Evolutionary conservation across 202 grass and related monocot genomes (phyloP).

Genomic region (Elaeis oleifera): DNA sequence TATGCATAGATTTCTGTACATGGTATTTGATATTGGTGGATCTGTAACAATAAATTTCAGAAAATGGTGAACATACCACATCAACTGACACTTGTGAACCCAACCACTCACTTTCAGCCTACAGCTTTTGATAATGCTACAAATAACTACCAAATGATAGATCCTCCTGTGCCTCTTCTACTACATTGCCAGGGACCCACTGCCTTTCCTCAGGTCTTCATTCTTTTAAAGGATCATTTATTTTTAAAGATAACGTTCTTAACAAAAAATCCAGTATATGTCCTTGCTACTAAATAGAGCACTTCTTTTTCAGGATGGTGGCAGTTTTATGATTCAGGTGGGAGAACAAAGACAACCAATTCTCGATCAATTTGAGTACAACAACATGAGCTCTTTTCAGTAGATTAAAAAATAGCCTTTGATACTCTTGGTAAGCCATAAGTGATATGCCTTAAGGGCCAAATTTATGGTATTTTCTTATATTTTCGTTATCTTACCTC

Average conservation of each 20-base stretch:
- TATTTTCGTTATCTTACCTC: too few relatives aligned
- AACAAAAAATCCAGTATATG: background rate
- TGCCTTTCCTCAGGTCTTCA: conserved; percentile 8
- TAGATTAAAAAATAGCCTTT: background rate
- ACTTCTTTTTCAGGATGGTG: conserved; percentile 15
- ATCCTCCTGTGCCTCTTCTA: background rate
- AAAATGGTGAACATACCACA: background rate
- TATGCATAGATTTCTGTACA: background rate
- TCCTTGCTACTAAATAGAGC: background rate
- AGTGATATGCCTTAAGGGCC: too few relatives aligned
- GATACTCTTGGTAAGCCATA: too few relatives aligned
- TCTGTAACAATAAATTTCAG: conserved; percentile 4
- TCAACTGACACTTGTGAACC: background rate
- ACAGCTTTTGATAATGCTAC: conserved; percentile 10
- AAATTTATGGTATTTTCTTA: too few relatives aligned
- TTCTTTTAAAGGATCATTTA: background rate
- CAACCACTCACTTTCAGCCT: background rate
- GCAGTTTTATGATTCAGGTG: conserved; percentile 1
- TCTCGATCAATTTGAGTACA: conserved; percentile 2
- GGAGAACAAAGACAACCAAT: background rate
- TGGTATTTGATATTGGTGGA: background rate
- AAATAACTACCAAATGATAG: conserved; percentile 5
- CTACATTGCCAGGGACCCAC: conserved; percentile 1
- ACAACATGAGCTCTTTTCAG: conserved; percentile 5
- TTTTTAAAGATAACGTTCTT: background rate